Conservation (phyloP, 345 rosid species). For the Mercurialis annua region DNA sequence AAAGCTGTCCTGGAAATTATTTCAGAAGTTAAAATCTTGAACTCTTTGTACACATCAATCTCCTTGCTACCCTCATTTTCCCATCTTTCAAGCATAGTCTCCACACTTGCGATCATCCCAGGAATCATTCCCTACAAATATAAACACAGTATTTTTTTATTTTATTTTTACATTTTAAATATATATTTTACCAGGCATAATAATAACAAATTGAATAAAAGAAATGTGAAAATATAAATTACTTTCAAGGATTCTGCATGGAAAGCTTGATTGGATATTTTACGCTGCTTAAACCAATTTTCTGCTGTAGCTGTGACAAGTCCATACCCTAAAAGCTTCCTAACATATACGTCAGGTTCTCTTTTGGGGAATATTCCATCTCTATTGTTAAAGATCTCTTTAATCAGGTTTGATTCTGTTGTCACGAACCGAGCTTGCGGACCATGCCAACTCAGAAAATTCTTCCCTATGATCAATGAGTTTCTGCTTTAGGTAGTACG, state of each 20-base stretch:
- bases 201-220: background rate
- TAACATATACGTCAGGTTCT: background rate
- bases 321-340: conserved; percentile 44
- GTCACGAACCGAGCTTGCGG: conserved; percentile 32
- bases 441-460: conserved; percentile 38
- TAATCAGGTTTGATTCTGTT: conserved; percentile 36
- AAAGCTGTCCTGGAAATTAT: conserved; percentile 49
- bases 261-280: conserved; percentile 48
- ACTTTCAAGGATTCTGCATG: conserved; percentile 43
- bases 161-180: background rate
- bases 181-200: background rate
- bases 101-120: conserved; percentile 34
- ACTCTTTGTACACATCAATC: conserved; percentile 37
- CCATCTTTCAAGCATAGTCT: conserved; percentile 50
- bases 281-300: conserved; percentile 43
- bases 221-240: background rate
- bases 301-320: conserved; percentile 26
- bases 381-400: conserved; percentile 39
- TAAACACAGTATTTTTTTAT: background rate
- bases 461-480: conserved; percentile 25
- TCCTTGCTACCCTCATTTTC: conserved; percentile 29
- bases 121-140: conserved; percentile 33
- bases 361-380: conserved; percentile 23
- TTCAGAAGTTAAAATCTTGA: conserved; percentile 43
- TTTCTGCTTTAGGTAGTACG: too few species aligned